Evolutionary conservation across 257 asterid species (phyloP), one percentile per base, ranked within the genome.

Genomic region (Echium plantagineum): DNA sequence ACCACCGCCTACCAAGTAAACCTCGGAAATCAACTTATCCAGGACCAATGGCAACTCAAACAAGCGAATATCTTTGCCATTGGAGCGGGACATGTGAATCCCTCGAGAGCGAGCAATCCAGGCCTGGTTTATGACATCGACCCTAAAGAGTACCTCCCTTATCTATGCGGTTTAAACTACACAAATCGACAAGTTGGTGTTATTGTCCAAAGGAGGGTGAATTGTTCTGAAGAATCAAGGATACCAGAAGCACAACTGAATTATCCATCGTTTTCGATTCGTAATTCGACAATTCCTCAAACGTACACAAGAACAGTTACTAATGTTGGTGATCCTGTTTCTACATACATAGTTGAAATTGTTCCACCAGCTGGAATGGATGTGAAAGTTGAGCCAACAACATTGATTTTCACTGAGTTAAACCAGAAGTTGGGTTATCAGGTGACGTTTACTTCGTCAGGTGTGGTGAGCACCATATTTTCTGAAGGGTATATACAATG

Each of bases 1-100:
- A 64, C 74, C 9, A 52, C 74, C 5, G 70, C 74, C 26, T 57
- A 68, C 42, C 70, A 63, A 24, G 21, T 9, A 15, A 64, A 58
- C 30, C 61, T 64, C 13, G 18, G 56, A 1, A 35, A 28, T 12
- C 16, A 21, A 3, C 62, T 59, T 38, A 70, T 70, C 30, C 52
- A 32, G 24, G 70, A 58, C 20, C 18, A 70, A 8, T 63, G 58
- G 62, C 20, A 1, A 18, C 66, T 63, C 31, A 61, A 21, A 32
- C 55, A 64, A 1, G 77, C 77, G 4, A 55, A 52, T 55, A 12
- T 71, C 2, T 76, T 75, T 10, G 79, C 77, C 24, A 70, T 70
- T 0, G 84, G 85, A 2, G 57, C 80, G 2, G 84, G 85, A 59
- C 85, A 76, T 20, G 77, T 79, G 26, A 76, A 75, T 13, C 79